Conservation (phyloP, 345 rosid species). For the Eucalyptus tenuipes region DNA sequence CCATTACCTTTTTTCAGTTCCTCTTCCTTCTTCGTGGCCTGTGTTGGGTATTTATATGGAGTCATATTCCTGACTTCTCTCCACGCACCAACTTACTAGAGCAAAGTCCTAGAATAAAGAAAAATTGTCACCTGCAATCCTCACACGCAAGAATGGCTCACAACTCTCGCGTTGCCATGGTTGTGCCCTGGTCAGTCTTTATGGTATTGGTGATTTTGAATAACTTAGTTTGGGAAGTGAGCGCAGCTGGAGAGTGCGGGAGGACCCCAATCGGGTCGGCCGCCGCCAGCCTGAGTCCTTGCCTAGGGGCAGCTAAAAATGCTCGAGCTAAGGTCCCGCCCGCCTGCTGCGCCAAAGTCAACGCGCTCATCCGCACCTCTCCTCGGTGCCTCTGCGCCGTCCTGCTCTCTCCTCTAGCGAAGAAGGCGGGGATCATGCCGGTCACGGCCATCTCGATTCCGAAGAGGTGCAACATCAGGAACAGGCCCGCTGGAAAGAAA, state of each 20-base stretch:
- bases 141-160: background rate
- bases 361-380: conserved; percentile 42
- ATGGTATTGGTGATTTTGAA: background rate
- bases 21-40: background rate
- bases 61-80: background rate
- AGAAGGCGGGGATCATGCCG: conserved; percentile 64
- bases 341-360: conserved; percentile 53
- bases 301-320: conserved; percentile 52
- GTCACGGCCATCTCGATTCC: conserved; percentile 68
- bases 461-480: conserved; percentile 67
- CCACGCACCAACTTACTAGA: background rate
- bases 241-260: conserved; percentile 54
- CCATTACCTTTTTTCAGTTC: background rate
- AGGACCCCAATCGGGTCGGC: conserved; percentile 51
- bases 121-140: background rate
- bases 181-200: background rate
- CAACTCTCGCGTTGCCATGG: background rate
- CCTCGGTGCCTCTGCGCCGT: conserved; percentile 74
- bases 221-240: background rate
- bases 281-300: conserved; percentile 64
- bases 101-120: background rate
- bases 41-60: background rate
- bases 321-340: conserved; percentile 39
- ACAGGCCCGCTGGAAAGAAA: conserved; percentile 57
- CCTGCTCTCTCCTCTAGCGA: conserved; percentile 64